These are phyloP conservation scores for Evernia prunastri DNA, from an alignment of 495 filamentous ascomycete species.

Conservation along the genomic window DNA sequence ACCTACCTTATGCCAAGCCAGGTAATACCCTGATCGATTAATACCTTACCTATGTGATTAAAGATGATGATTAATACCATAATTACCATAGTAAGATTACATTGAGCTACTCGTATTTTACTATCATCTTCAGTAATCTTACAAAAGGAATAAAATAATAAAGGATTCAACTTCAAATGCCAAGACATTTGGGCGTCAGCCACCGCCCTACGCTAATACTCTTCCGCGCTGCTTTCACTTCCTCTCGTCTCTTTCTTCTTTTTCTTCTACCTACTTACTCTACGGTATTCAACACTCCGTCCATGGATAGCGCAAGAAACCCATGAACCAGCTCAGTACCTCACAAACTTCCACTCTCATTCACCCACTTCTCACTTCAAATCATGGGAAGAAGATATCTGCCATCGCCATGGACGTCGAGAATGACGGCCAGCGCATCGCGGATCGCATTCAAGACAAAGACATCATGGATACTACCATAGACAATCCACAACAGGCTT, in stretches of 20 bases:
- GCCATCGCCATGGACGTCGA: conserved; percentile 27
- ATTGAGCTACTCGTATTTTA: too few relatives aligned
- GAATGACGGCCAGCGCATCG: conserved; percentile 17
- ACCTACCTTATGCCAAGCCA: too few relatives aligned
- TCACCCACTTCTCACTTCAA: conserved; percentile 7
- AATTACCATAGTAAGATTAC: too few relatives aligned
- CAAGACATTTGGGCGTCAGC: conserved; percentile 3
- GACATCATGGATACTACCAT: conserved; percentile 23
- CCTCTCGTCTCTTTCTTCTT: conserved; percentile 1
- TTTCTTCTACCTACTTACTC: conserved; percentile 6
- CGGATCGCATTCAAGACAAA: conserved; percentile 11
- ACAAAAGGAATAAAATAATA: too few relatives aligned
- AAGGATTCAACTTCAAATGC: not conserved
- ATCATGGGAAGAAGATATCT: conserved; percentile 27
- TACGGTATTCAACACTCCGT: conserved; percentile 9
- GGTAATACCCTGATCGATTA: too few relatives aligned
- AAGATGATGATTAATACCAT: too few relatives aligned
- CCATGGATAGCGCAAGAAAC: conserved; percentile 4
- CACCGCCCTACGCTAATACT: conserved; percentile 6
- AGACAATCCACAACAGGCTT: conserved; percentile 7
- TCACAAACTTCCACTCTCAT: conserved; percentile 14
- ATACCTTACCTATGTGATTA: too few relatives aligned
- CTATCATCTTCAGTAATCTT: too few relatives aligned
- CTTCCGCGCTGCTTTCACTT: conserved; percentile 13
- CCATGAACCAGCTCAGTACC: conserved; percentile 17